Base-by-base conservation (phyloP, 768 basidiomycete genomes). In the Calocera viscosa region DNA sequence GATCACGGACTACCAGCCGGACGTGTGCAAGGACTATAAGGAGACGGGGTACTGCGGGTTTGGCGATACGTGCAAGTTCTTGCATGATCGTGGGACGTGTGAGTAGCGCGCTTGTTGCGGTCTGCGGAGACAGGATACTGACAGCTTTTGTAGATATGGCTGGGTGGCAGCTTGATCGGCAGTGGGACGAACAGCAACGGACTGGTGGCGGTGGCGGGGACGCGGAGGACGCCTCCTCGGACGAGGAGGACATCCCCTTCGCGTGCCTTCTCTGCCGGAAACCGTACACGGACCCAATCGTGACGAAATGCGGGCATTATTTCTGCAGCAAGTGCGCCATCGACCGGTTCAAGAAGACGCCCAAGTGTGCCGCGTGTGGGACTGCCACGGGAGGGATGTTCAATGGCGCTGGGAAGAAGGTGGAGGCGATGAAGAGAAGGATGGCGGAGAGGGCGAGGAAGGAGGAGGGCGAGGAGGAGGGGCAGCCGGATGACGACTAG, bases 21-120 rank as follows among this genome's bases (percentile, higher is more conserved):
- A 98, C 73, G 95, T 99, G 19, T 99, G 95, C 78, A 99, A 99
- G 77, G 95, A 98, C 77, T 99, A 99, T 78, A 97, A 96, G 86
- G 95, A 98, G 80, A 99, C 96, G 64, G 96, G 96, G 0, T 99
- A 91, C 75, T 99, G 96, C 77, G 96, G 96, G 24, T 99, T 95
- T 76, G 96, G 96, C 33, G 96, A 99, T 77, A 94, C 93, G 2
- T 99, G 96, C 78, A 98, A 97, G 82, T 97, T 97, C 80, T 82
- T 98, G 75, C 96, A 98, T 78, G 96, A 98, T 77, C 87, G 95
- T 73, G 94, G 95, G 67, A 93, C 91, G 38, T 93, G 90, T 91
- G 72, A 39, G 19, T 63, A 38, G 14, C n/a, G 35, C 35, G 5
- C 32, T 60, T 2, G 16, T 17, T 53, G 30, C 22, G 1, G 10